phyloP scores from a whole-genome alignment of 306 rosid species.

The Echinosophora koreensis region DNA sequence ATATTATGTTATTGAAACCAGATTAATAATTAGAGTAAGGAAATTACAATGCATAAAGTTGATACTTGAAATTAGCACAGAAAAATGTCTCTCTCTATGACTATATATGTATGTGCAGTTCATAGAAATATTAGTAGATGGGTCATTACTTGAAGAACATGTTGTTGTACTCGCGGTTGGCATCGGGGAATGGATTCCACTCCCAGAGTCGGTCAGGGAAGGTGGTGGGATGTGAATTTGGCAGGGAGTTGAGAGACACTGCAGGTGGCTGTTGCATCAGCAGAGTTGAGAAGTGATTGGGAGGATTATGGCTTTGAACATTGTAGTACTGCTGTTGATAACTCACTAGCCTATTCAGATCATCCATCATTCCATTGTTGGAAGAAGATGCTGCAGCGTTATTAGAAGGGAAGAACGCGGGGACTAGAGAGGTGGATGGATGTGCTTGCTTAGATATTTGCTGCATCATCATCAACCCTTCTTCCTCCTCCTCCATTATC shows the following conservation, averaged over 20 bases:
- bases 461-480: conserved; percentile 56
- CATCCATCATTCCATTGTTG: conserved; percentile 59
- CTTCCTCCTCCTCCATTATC: conserved; percentile 45
- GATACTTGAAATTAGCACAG: conserved; percentile 42
- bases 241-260: conserved; percentile 50
- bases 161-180: conserved; percentile 62
- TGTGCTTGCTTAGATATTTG: conserved; percentile 16
- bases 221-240: conserved; percentile 60
- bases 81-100: conserved; percentile 4
- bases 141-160: conserved; percentile 77
- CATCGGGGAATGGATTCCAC: conserved; percentile 85
- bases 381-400: conserved; percentile 45
- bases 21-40: conserved; percentile 33
- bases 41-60: conserved; percentile 27
- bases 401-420: conserved; percentile 38
- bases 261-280: conserved; percentile 52
- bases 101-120: conserved; percentile 46
- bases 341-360: conserved; percentile 73
- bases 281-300: conserved; percentile 53
- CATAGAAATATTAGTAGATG: neutral
- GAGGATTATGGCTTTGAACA: conserved; percentile 37
- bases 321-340: conserved; percentile 62
- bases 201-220: conserved; percentile 94
- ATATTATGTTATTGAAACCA: conserved; percentile 32
- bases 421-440: conserved; percentile 31